Base-by-base conservation (phyloP, 2,329 filamentous ascomycete genomes). In the Calonectria montana region DNA sequence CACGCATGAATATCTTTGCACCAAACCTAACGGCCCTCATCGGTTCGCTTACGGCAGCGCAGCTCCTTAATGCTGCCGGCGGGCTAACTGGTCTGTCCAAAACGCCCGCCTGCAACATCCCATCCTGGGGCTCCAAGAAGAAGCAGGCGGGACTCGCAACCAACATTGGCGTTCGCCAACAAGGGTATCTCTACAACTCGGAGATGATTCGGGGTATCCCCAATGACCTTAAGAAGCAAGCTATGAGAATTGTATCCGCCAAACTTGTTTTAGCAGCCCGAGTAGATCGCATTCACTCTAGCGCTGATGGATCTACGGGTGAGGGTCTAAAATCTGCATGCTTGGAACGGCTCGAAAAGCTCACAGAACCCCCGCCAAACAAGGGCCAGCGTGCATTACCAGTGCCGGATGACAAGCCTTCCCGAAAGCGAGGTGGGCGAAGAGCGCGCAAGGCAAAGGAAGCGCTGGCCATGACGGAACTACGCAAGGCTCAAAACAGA, bases 401-500 rank as follows among this genome's bases (percentile, higher is more conserved):
- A 1, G 94, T 94, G 0, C 97, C 97, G 0, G 97, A 98, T 81
- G 97, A 99, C 84, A 99, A 98, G 83, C 97, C 95, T 1, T 92
- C 94, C 0, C 90, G 96, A 39, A 99, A 99, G 83, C 94, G 97
- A 75, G 97, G 97, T 83, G 97, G 97, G 64, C 89, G 96, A 67
- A 89, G 95, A 75, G 97, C 96, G 15, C 89, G 97, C 69, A 98
- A 98, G 83, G 96, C 96, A 72, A 99, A 99, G 88, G 97, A 98
- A 83, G 96, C 96, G 4, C 94, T 94, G 8, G 96, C 97, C 72
- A 97, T 98, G 95, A 99, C 97, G 0, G 97, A 99, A 67, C 87
- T 99, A 35, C 92, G 96, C 75, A 98, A 98, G 83, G 95, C 95
- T 5, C 97, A 98, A 84, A 99, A 99, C 85, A 91, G 97, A 66